Conservation (phyloP, 2,329 filamentous ascomycete species). For the Exserohilum rostratum region DNA sequence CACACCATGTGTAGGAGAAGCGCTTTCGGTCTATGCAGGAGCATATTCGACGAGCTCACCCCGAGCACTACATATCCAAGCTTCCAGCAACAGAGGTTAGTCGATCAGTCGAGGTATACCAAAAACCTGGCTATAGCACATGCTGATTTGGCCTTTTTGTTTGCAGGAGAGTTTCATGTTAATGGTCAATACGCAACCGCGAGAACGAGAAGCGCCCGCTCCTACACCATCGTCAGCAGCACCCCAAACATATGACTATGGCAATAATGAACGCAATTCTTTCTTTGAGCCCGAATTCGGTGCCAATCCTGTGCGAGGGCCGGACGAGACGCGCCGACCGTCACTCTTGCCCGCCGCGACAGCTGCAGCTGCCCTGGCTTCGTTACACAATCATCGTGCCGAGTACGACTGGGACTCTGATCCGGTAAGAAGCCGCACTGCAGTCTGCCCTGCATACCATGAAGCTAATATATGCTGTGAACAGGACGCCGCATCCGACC, state of each 20-base stretch:
- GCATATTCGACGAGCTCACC: conserved; percentile 96
- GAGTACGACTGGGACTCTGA: conserved; percentile 60
- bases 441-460: conserved; percentile 13
- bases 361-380: conserved; percentile 84
- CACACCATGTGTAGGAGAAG: conserved; percentile 72
- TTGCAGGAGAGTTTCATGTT: conserved; percentile 82
- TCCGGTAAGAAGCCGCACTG: conserved; percentile 35
- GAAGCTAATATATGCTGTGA: conserved; percentile 30
- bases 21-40: conserved; percentile 99
- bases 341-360: conserved; percentile 71
- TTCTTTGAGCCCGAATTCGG: conserved; percentile 71
- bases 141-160: conserved; percentile 8
- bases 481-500: conserved; percentile 48
- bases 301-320: conserved; percentile 69
- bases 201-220: conserved; percentile 66
- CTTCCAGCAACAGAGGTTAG: conserved; percentile 83
- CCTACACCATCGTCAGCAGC: conserved; percentile 46
- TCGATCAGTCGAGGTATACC: too few relatives aligned
- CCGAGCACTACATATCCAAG: conserved; percentile 96
- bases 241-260: conserved; percentile 53
- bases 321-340: conserved; percentile 71
- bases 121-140: neutral
- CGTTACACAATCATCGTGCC: conserved; percentile 79
- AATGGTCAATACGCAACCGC: conserved; percentile 91
- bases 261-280: conserved; percentile 64